Conservation (phyloP, 768 basidiomycete genomes). For the Guyanaporus albipodus region DNA sequence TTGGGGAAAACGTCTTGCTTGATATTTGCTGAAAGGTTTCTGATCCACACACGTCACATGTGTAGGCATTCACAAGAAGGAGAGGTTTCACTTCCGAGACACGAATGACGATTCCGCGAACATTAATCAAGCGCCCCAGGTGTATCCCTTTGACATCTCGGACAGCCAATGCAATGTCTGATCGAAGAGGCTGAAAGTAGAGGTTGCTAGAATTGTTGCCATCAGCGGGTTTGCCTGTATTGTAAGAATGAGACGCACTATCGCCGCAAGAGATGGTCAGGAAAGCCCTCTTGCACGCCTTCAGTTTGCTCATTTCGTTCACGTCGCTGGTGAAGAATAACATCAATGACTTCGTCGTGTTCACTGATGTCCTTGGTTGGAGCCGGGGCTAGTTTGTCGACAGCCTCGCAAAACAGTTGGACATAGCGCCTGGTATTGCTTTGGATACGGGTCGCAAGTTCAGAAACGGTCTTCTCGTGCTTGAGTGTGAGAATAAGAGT, state of each 20-base stretch:
- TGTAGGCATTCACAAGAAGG: slow-evolving; percentile 95
- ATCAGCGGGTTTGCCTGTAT: not conserved
- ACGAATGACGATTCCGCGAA: slow-evolving; percentile 96
- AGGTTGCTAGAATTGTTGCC: slow-evolving; percentile 68
- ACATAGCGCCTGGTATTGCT: slow-evolving; percentile 89
- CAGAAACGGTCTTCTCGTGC: slow-evolving; percentile 68
- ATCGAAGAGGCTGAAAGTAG: slow-evolving; percentile 87
- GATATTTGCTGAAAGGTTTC: slow-evolving; percentile 98
- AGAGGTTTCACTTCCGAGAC: slow-evolving; percentile 99
- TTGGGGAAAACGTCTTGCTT: slow-evolving; percentile 85
- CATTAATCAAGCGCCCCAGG: slow-evolving; percentile 91
- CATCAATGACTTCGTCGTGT: slow-evolving; percentile 92
- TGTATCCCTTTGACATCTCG: slow-evolving; percentile 83
- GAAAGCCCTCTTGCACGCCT: slow-evolving; percentile 74
- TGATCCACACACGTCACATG: slow-evolving; percentile 95
- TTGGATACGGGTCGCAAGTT: slow-evolving; percentile 75
- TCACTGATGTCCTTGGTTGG: slow-evolving; percentile 89
- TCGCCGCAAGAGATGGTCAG: slow-evolving; percentile 85
- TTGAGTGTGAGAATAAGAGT: slow-evolving; percentile 27
- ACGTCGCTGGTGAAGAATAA: slow-evolving; percentile 90
- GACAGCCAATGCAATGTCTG: slow-evolving; percentile 77
- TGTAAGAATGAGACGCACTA: slow-evolving; percentile 64
- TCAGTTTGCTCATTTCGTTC: slow-evolving; percentile 84
- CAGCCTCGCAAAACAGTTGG: slow-evolving; percentile 80
- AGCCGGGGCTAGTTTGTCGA: slow-evolving; percentile 85